Base-by-base conservation (phyloP, 768 basidiomycete genomes). In the Suillus americanus region DNA sequence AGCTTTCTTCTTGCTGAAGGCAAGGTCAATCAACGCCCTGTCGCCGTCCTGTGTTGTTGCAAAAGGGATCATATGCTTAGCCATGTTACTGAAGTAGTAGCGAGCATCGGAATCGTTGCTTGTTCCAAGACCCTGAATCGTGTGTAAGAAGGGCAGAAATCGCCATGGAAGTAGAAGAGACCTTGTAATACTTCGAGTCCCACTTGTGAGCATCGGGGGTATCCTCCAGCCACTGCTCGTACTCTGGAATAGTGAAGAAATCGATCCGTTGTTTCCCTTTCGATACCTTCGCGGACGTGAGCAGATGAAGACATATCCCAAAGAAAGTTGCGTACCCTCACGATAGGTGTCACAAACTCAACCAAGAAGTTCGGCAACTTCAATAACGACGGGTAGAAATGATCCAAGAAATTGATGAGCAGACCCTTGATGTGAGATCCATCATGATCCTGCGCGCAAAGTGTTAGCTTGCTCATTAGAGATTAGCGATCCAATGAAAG, bases 361-460 rank as follows among this genome's bases (percentile, higher is more conserved):
- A 99, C 93, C 59, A 99, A 80, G 79, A 99, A 99, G 65, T 91
- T 89, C 1, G 94, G 91, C 20, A 97, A 78, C 74, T 89, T 94
- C 64, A 99, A 83, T 25, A 99, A 81, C 2, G 97, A 97, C 0
- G 97, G 97, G 77, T 91, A 98, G 77, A 95, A 99, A 74, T 96
- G 91, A 72, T 99, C 97, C 65, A 99, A 80, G 76, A 95, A 99
- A 78, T 99, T 99, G 80, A 99, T 96, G 57, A 99, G 83, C 9
- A 99, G 86, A n/a, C 97, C 97, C 77, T 99, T 99, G 80, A 99
- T 99, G 79, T 99, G 97, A n/a, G 97, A 99, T 60, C 97, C 97
- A 78, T 99, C 97, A 79, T 99, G 95, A 86, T 99, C 97, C 95
- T 97, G 73, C 4, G 59, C 23, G 54, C 5, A 50, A 35, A n/a